Evolutionary conservation across 345 rosid species (phyloP).

Genomic region (Viola odorata): DNA sequence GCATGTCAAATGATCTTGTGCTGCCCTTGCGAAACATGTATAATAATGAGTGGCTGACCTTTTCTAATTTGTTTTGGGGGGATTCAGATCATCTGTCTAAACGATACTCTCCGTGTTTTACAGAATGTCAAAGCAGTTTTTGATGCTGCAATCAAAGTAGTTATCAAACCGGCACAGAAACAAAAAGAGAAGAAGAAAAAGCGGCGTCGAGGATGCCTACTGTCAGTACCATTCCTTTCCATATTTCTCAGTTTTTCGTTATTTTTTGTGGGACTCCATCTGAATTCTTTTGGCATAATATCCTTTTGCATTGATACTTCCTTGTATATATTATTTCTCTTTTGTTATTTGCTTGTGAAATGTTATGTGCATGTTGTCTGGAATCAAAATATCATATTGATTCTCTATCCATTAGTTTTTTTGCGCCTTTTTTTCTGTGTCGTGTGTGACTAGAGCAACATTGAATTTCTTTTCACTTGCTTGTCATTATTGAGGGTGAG

Average conservation of each 20-base stretch:
- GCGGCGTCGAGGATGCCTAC: constrained; percentile 57
- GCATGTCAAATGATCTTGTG: not conserved
- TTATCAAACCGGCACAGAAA: constrained; percentile 71
- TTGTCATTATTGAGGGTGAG: too few relatives aligned
- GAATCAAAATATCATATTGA: too few relatives aligned
- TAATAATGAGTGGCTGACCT: not conserved
- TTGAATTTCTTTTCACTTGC: too few relatives aligned
- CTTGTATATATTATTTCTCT: not conserved
- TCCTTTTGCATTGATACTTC: not conserved
- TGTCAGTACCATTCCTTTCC: constrained; percentile 42
- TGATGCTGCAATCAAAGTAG: constrained; percentile 93
- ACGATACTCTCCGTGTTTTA: constrained; percentile 14
- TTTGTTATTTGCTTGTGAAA: too few relatives aligned
- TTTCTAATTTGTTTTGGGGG: not conserved
- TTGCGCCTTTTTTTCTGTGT: too few relatives aligned
- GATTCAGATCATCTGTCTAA: not conserved
- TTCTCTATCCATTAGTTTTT: too few relatives aligned
- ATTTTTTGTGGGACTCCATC: not conserved
- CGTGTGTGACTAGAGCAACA: too few relatives aligned
- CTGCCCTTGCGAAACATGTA: too few relatives aligned
- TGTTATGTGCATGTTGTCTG: too few relatives aligned
- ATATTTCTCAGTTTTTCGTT: constrained; percentile 5
- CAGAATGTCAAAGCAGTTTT: constrained; percentile 96
- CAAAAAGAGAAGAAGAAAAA: constrained; percentile 73
- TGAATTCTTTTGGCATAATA: constrained; percentile 1